Percentiles rank a stretch among this genome's conserved stretches.
These are phyloP conservation scores for Drosera capensis DNA, from an alignment of 148 eudicot genomes.

Conservation along the genomic window DNA sequence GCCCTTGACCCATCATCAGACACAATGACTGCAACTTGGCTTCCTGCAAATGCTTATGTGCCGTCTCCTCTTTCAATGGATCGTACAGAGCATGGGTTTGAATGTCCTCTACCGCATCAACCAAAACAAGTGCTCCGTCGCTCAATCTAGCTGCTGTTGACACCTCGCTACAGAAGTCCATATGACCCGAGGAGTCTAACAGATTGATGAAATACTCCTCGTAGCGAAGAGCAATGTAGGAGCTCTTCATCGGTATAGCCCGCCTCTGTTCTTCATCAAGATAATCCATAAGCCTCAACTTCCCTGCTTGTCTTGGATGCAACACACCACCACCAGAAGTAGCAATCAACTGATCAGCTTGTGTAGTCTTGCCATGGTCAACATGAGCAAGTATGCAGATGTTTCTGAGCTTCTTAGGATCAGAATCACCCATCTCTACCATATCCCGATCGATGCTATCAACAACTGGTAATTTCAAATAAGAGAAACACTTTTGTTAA, in stretches of 20 bases:
- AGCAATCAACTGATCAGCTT: conserved; percentile 86
- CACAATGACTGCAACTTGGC: conserved; percentile 66
- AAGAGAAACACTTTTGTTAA: too few relatives aligned
- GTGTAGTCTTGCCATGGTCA: conserved; percentile 91
- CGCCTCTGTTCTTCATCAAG: conserved; percentile 90
- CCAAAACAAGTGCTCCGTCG: conserved; percentile 80
- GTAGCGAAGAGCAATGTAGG: conserved; percentile 52
- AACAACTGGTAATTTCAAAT: too few relatives aligned
- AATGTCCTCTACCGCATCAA: conserved; percentile 90
- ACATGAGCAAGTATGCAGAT: conserved; percentile 95
- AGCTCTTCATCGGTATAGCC: conserved; percentile 87
- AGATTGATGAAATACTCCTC: conserved; percentile 41
- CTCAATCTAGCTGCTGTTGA: conserved; percentile 89
- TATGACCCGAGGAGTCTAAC: conserved; percentile 93
- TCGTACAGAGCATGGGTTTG: conserved; percentile 93
- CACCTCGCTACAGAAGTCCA: conserved; percentile 95
- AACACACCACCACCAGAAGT: conserved; percentile 62
- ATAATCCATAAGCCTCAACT: conserved; percentile 64
- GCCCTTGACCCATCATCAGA: conserved; percentile 92
- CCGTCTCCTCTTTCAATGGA: conserved; percentile 52
- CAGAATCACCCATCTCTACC: conserved; percentile 20
- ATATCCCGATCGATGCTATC: not conserved
- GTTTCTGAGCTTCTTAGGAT: conserved; percentile 38
- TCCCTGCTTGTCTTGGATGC: conserved; percentile 88
- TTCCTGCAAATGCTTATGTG: conserved; percentile 78